A percentile compares a stretch with the other conserved stretches of the same genome.
phyloP scores from a whole-genome alignment of 805 yeast genomes.

The Saccharomycopsis fibuligera region DNA sequence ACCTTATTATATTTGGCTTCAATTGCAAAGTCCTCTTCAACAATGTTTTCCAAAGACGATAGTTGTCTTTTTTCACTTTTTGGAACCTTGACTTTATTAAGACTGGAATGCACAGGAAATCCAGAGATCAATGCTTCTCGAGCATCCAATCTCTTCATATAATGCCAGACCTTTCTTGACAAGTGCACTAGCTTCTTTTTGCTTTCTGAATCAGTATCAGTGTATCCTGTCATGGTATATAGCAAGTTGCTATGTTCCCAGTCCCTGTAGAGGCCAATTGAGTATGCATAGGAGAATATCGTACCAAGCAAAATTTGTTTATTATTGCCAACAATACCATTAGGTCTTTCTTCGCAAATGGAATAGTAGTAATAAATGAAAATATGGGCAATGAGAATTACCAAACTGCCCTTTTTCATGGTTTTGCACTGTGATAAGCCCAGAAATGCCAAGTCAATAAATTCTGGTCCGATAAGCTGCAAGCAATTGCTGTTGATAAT shows the following conservation, averaged over 20 bases:
- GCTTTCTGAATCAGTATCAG: no score
- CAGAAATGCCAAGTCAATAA: conserved; percentile 11
- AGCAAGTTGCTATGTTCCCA: conserved; percentile 9
- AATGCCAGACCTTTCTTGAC: conserved; percentile 3
- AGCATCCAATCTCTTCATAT: not conserved
- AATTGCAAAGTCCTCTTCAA: no score
- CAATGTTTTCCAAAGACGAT: no score
- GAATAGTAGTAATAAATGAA: conserved; percentile 9
- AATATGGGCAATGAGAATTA: conserved; percentile 3
- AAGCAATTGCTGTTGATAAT: conserved; percentile 3
- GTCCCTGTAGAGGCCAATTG: conserved; percentile 7
- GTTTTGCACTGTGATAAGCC: conserved; percentile 14
- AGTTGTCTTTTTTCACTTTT: no score
- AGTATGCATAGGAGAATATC: conserved; percentile 4
- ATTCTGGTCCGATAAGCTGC: conserved; percentile 4
- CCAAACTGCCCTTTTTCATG: conserved; percentile 7
- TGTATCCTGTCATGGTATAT: no score
- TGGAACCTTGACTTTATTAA: no score
- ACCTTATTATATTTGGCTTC: no score
- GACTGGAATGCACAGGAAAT: not conserved
- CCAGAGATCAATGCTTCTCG: not conserved
- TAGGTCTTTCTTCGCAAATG: conserved; percentile 12
- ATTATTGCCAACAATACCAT: conserved; percentile 8
- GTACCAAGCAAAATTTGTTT: not conserved
- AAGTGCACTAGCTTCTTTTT: not conserved